Evolutionary conservation across 75 land plant genomes (phyloP).

Genomic region (Pinus albicaulis): DNA sequence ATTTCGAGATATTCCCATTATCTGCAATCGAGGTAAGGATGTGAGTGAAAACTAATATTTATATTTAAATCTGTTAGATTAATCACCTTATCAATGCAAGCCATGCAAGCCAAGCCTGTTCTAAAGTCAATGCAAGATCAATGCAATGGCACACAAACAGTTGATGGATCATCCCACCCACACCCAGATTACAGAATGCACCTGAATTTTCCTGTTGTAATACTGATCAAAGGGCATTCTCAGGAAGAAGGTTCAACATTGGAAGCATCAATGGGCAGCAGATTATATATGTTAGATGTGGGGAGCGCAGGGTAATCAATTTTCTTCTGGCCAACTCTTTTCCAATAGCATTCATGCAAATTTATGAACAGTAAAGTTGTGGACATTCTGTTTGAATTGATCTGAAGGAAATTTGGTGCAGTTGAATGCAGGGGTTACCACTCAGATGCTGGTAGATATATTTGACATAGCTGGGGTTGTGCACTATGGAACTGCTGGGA

Average conservation of each 20-base stretch:
- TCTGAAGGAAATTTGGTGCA: conserved; percentile 3
- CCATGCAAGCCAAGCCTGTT: too few relatives aligned
- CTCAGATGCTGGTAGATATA: conserved; percentile 44
- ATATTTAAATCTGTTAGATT: too few relatives aligned
- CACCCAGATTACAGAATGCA: background rate
- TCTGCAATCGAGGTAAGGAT: too few relatives aligned
- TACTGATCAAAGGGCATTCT: background rate
- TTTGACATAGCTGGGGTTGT: conserved; percentile 55
- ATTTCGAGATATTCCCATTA: too few relatives aligned
- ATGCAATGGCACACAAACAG: conserved; percentile 3
- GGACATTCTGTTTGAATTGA: too few relatives aligned
- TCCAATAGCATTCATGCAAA: background rate
- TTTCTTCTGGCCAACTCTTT: background rate
- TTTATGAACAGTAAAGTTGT: background rate
- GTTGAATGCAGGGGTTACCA: conserved; percentile 70
- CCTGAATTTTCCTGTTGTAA: background rate
- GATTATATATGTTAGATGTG: conserved; percentile 44
- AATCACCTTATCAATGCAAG: too few relatives aligned
- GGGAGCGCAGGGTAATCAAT: conserved; percentile 30
- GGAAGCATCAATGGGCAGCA: conserved; percentile 33
- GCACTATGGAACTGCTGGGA: conserved; percentile 75
- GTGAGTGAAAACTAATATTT: too few relatives aligned
- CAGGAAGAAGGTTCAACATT: conserved; percentile 49
- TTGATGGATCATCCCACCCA: background rate
- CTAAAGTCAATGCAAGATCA: too few relatives aligned